These are phyloP conservation scores for Clavispora carvajalis DNA, from an alignment of 805 yeast genomes.

Conservation along the genomic window DNA sequence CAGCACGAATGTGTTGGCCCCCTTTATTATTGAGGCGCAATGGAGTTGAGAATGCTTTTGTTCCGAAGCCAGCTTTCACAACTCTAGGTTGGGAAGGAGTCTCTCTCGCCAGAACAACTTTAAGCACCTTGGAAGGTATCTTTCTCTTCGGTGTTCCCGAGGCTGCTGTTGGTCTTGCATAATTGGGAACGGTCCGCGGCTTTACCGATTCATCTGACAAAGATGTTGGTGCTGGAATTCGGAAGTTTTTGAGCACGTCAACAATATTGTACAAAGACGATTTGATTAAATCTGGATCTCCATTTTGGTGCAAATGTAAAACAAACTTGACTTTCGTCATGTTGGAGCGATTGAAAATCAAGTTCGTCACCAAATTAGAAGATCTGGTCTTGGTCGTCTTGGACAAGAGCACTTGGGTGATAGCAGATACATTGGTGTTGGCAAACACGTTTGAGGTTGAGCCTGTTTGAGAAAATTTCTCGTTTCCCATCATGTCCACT, in stretches of 20 bases:
- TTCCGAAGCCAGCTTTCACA: neutral
- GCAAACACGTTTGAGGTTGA: slow-evolving; percentile 20
- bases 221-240: neutral
- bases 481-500: slow-evolving; percentile 28
- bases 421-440: slow-evolving; percentile 23
- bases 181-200: slow-evolving; percentile 16
- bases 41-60: neutral
- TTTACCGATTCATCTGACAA: neutral
- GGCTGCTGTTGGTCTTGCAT: slow-evolving; percentile 29
- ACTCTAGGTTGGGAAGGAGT: neutral
- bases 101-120: neutral
- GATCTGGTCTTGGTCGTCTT: slow-evolving; percentile 16
- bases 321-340: slow-evolving; percentile 16
- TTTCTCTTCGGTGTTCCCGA: slow-evolving; percentile 15
- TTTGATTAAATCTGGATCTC: slow-evolving; percentile 20
- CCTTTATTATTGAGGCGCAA: neutral
- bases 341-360: slow-evolving; percentile 17
- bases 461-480: slow-evolving; percentile 15
- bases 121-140: neutral
- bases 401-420: slow-evolving; percentile 19
- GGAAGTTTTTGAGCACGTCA: slow-evolving; percentile 16
- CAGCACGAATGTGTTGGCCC: neutral
- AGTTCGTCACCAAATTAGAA: slow-evolving; percentile 22
- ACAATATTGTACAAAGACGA: slow-evolving; percentile 24
- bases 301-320: slow-evolving; percentile 24